Base-by-base conservation (phyloP, 2,329 filamentous ascomycete species). In the Sordariomycetes sp. region DNA sequence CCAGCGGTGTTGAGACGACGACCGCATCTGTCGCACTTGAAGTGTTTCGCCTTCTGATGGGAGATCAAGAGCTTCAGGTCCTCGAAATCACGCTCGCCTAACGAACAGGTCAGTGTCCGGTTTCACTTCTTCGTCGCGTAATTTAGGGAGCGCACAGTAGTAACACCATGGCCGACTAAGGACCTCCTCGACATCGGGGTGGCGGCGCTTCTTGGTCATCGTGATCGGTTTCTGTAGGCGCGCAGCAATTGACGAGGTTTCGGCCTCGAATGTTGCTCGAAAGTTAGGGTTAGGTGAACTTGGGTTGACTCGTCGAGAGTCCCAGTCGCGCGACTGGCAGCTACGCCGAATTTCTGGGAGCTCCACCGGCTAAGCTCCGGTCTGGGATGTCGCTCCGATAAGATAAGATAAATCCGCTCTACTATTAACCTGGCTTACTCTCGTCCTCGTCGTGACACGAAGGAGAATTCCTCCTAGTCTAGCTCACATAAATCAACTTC, bases 41-140 rank as follows among this genome's bases (percentile, higher is more conserved):
- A 96, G 60, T 98, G 92, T 63, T 96, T 96, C n/a, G 90, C 88
- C 58, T 95, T 96, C 54, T 96, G 92, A 59, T 98, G 92, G 38
- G 85, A 88, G 47, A 94, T 93, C 43, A 98, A 78, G 47, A 96
- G 87, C 68, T 94, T 95, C 30, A 94, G 61, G 58, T 98, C 92
- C 58, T 96, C 88, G 56, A 96, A 98, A 63, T 96, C 90, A 64
- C 90, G 84, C 63, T 98, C 92, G 61, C 75, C 75, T 80, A 36
- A 12, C 16, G 14, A 21, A 12, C 43, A 48, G 50, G 55, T 50
- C 37, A 53, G 40, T 30, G 35, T 16, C 18, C 30, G 31, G 18
- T 15, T 34, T 20, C 9, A 16, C 9, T 24, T 26, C 9, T 8
- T 8, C 21, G 28, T 20, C 18, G n/a, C n/a, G n/a, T n/a, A n/a